Evolutionary conservation across 139 green algal genomes (phyloP).

Genomic region (Astrephomene gubernaculifera): DNA sequence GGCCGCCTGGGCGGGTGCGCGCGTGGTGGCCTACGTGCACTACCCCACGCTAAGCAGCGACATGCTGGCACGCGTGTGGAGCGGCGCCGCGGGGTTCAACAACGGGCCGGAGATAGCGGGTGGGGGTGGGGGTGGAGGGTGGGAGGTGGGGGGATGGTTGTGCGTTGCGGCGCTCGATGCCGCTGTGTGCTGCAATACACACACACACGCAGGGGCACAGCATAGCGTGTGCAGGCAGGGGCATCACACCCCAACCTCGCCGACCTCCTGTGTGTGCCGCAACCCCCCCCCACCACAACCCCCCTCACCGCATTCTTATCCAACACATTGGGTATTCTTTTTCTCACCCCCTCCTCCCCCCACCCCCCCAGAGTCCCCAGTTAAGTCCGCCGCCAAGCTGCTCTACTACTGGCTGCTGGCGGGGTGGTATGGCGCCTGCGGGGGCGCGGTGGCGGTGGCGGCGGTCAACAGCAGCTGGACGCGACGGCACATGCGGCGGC

Average conservation of each 20-base stretch:
- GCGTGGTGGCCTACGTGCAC: conserved; percentile 91
- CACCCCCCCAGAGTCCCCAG: background rate
- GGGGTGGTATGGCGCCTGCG: conserved; percentile 76
- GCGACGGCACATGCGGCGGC: conserved; percentile 77
- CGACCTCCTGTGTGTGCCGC: background rate
- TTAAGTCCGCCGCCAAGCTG: conserved; percentile 80
- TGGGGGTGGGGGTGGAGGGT: background rate
- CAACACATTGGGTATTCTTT: background rate
- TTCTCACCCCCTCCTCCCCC: background rate
- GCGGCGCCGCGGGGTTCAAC: conserved; percentile 73
- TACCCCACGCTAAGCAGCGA: conserved; percentile 94
- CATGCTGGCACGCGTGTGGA: conserved; percentile 88
- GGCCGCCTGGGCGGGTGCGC: conserved; percentile 67
- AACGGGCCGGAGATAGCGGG: conserved; percentile 74
- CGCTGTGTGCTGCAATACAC: background rate
- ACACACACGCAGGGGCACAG: too few species aligned
- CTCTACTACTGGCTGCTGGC: conserved; percentile 91
- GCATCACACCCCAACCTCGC: too few species aligned
- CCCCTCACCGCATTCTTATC: background rate
- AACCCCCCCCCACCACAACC: background rate
- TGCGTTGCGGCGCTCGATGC: background rate
- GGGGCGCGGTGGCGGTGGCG: conserved; percentile 67
- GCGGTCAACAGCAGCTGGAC: conserved; percentile 98
- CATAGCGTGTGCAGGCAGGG: too few species aligned
- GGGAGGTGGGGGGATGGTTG: background rate